Evolutionary conservation across 2,329 filamentous ascomycete genomes (phyloP), one percentile per base, ranked within the genome.

Genomic region (Verticillium longisporum): DNA sequence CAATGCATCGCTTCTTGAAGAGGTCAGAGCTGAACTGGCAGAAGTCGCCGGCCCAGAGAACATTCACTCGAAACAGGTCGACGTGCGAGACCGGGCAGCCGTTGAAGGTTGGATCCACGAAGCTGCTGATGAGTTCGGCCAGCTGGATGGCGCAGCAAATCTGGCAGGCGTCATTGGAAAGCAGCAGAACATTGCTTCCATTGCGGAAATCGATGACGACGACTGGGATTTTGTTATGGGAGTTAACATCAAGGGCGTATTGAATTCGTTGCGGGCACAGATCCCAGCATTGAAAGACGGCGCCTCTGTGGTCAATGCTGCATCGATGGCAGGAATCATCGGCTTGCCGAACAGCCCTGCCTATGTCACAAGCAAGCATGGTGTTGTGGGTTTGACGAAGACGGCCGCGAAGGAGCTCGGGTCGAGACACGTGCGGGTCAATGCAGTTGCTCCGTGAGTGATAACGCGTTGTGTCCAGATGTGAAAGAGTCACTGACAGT

Each of bases 251-350:
- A 74, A 68, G 7, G 81, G 83, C 5, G 69, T 79, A 33, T 80
- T 83, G 69, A 77, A 81, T 57, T 83, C 79, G 61, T 62, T 85
- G 61, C 71, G 79, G 15, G 77, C 79, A n/a, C 68, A 85, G 66
- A 62, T 85, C 11, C 72, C 69, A 14, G 70, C 71, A 1, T 77
- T 83, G 60, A 66, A 64, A 33, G 68, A 71, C 7, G 66, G 71
- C 13, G 78, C 75, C 0, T 77, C 76, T 65, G 77, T 83, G 56
- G 79, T 82, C 57, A 81, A 78, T 65, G 74, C 76, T 13, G 66
- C 74, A 6, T 77, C 75, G 61, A 70, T 73, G 11, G 75, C 75
- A 10, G 80, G 80, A 0, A 59, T 78, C 2, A 67, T 67, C 7
- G 77, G 75, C 0, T 66, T 69, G 1, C 65, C 67, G 0, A 67